Evolutionary conservation across 495 filamentous ascomycete genomes (phyloP), one percentile per base, ranked within the genome.

Genomic region (Jackrogersella minutella): DNA sequence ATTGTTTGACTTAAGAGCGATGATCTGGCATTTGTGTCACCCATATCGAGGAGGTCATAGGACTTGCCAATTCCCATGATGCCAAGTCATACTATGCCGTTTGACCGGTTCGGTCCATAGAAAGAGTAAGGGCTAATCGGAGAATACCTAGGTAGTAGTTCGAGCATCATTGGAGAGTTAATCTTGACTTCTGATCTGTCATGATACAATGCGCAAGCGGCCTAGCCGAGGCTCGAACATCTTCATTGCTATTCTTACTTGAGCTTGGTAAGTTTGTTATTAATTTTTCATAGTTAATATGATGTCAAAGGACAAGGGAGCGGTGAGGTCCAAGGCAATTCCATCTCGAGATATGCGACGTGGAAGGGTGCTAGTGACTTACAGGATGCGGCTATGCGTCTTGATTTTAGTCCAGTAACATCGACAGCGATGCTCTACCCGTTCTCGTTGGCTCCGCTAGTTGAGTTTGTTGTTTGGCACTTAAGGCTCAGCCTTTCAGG

Each of bases 1-100:
- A 52, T 22, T 5, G 17, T 53, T 31, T 37, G 44, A 49, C 44
- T 40, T 39, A 43, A 37, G 47, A 50, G 8, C 55, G 64, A 56
- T 68, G 66, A 68, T 28, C 49, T 68, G 66, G 66, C 59, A 39
- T 44, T 7, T 59, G 66, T 63, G 41, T 31, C 28, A 63, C 59
- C 41, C 39, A 30, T 56, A 37, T 8, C 16, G 1, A 9, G 0
- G 26, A 59, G 33, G 16, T 59, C 37, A 53, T n/a, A 39, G 59
- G 33, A 37, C 17, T 41, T 21, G 52, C 34, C 13, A 17, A 36
- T 40, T 33, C 22, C 33, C 10, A 50, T 22, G 33, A 36, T 28
- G 26, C 9, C n/a, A 26, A 41, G 36, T 58, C 26, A 40, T 22
- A 24, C 37, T 49, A 5, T 13, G 40, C 11, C 17, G 21, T 33